Evolutionary conservation across 2,329 filamentous ascomycete genomes (phyloP), one percentile per base, ranked within the genome.

Genomic region (Tolypocladium sp.): DNA sequence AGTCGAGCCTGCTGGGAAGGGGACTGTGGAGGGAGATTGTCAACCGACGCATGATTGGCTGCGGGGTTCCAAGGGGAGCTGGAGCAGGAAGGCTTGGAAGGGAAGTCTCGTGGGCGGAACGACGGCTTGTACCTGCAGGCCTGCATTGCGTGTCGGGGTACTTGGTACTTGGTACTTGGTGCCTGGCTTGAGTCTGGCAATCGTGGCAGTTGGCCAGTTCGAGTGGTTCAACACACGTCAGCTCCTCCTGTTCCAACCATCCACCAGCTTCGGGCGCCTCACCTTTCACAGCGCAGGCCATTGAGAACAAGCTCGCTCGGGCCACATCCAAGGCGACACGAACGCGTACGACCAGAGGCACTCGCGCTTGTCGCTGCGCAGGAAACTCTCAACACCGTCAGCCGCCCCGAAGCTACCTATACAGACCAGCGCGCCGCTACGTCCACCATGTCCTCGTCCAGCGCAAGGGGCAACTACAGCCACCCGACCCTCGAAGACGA

Each of bases 401-500:
- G 30, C 27, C 20, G 17, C 30, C 12, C 27, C 20, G 42, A 27
- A 46, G 22, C 10, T 17, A 15, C 22, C 42, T 46, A 8, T 22
- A 15, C 25, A 27, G 41, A 49, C 49, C 30, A 52, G 17, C n/a
- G 27, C 49, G 30, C 49, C 49, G 9, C 49, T 2, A 17, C 15
- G 40, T 3, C 42, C 17, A 27, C 63, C 60, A 83, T 82, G 79
- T 75, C 80, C 57, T 72, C 79, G 38, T 72, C 77, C 58, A 77
- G 71, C 68, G 72, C 73, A 63, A 75, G 73, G 68, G 80, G 83
- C 71, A 82, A 86, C 68, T 85, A 86, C 69, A 79, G 83, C 69
- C 82, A 82, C 63, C 82, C 85, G 60, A 78, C 83, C 61, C 75
- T 87, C 63, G 78, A 83, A 55, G 84, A 88, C 61, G 86, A 88